phyloP scores from a whole-genome alignment of 192 early-diverging fungal species.

The Dimargaris xerosporica region DNA sequence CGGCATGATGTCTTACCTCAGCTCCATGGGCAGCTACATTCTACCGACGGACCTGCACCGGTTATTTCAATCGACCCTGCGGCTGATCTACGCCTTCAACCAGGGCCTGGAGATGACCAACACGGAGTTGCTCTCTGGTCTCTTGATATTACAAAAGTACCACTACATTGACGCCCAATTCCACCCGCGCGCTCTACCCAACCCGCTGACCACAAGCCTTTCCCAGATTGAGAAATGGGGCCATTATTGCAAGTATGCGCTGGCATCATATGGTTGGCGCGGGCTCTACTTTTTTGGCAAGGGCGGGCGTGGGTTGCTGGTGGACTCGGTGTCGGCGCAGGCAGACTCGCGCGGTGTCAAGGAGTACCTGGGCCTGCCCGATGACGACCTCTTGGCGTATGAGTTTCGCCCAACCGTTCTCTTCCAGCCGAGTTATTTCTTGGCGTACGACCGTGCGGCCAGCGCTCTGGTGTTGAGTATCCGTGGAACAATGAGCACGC shows the following conservation, averaged over 20 bases:
- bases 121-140: conserved; percentile 42
- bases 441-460: conserved; percentile 42
- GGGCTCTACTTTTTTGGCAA: conserved; percentile 58
- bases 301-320: conserved; percentile 40
- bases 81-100: conserved; percentile 31
- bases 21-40: conserved; percentile 27
- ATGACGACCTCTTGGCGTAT: conserved; percentile 48
- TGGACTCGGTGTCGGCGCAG: conserved; percentile 45
- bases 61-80: conserved; percentile 26
- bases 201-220: conserved; percentile 20
- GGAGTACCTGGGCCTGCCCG: conserved; percentile 41
- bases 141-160: conserved; percentile 48
- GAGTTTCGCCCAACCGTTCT: conserved; percentile 47
- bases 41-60: conserved; percentile 27
- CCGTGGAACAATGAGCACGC: conserved; percentile 55
- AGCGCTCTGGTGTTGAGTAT: conserved; percentile 49
- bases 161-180: conserved; percentile 21
- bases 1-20: background rate
- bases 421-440: conserved; percentile 55
- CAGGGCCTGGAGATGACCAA: conserved; percentile 57
- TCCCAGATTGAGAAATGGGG: conserved; percentile 29
- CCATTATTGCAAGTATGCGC: conserved; percentile 37
- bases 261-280: conserved; percentile 57
- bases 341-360: conserved; percentile 48
- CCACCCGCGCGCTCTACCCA: conserved; percentile 21